Conservation (phyloP, 192 early-diverging fungal genomes). For the Endogone sp. region DNA sequence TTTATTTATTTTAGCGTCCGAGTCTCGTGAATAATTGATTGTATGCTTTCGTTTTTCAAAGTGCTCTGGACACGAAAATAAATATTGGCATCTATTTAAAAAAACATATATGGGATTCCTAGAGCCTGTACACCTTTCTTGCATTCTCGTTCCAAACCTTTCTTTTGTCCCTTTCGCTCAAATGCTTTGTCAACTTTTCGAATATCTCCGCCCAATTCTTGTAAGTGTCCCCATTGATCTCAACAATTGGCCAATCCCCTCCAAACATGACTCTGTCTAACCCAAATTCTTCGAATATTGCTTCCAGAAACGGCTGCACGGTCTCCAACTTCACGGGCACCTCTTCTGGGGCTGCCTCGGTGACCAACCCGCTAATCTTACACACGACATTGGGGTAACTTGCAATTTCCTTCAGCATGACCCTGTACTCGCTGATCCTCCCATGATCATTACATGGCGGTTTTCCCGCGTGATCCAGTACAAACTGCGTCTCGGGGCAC, state of each 20-base stretch:
- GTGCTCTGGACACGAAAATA: no score
- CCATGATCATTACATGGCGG: slow-evolving; percentile 14
- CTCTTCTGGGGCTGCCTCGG: slow-evolving; percentile 14
- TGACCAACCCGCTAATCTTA: slow-evolving; percentile 23
- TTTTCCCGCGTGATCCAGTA: slow-evolving; percentile 31
- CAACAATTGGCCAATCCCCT: slow-evolving; percentile 27
- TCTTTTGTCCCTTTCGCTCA: slow-evolving; percentile 16
- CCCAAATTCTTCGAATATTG: slow-evolving; percentile 19
- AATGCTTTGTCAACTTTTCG: slow-evolving; percentile 8
- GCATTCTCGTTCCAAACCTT: slow-evolving; percentile 28
- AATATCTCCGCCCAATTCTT: slow-evolving; percentile 21
- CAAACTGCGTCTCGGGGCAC: slow-evolving; percentile 21
- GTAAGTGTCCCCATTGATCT: slow-evolving; percentile 9
- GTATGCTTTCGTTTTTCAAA: no score
- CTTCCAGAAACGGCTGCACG: slow-evolving; percentile 20
- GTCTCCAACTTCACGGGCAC: not conserved
- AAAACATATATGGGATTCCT: no score
- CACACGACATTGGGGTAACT: slow-evolving; percentile 22
- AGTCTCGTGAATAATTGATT: no score
- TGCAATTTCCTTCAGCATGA: slow-evolving; percentile 8
- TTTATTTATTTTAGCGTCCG: no score
- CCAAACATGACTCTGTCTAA: slow-evolving; percentile 26
- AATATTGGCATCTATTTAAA: no score
- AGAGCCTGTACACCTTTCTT: slow-evolving; percentile 4
- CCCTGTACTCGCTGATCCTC: not conserved